Conservation (phyloP, 1,284 basidiomycete species). For the Moniliophthora roreri region DNA sequence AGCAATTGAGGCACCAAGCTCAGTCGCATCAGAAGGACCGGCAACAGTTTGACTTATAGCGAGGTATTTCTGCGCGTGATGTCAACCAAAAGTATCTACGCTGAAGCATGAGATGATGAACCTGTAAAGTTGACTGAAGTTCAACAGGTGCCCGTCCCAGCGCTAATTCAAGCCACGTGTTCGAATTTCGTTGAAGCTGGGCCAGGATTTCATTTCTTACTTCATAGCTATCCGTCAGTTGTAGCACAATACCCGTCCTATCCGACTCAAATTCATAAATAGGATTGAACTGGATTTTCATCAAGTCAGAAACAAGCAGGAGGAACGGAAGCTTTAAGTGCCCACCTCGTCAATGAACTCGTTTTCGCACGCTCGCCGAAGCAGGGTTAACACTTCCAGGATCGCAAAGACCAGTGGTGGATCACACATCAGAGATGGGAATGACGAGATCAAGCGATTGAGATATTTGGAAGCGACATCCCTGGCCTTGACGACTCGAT, state of each 20-base stretch:
- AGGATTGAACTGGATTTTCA: constrained; percentile 96
- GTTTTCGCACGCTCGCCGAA: constrained; percentile 88
- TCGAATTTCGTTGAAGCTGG: constrained; percentile 73
- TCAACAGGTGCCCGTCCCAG: constrained; percentile 89
- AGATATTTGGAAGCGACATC: constrained; percentile 84
- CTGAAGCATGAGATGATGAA: constrained; percentile 26
- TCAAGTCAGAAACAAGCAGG: too few species aligned
- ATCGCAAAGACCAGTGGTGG: constrained; percentile 85
- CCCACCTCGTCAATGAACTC: constrained; percentile 89
- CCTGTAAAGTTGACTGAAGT: constrained; percentile 89
- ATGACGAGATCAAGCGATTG: constrained; percentile 85
- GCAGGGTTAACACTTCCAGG: constrained; percentile 88
- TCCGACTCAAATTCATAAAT: constrained; percentile 83
- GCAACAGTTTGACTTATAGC: constrained; percentile 68
- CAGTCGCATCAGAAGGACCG: constrained; percentile 65
- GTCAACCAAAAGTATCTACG: constrained; percentile 9
- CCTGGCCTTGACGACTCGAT: constrained; percentile 81
- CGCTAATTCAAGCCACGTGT: constrained; percentile 84
- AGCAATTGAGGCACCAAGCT: constrained; percentile 89
- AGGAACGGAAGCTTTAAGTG: too few species aligned
- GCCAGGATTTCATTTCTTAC: constrained; percentile 84
- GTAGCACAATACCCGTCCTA: constrained; percentile 71
- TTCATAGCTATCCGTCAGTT: constrained; percentile 86
- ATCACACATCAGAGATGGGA: constrained; percentile 94
- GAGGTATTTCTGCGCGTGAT: constrained; percentile 70